A percentile compares a stretch with the other conserved stretches of the same genome.
These are phyloP conservation scores for Sporothrix pallida DNA, from an alignment of 2,329 filamentous ascomycete species.

Conservation along the genomic window DNA sequence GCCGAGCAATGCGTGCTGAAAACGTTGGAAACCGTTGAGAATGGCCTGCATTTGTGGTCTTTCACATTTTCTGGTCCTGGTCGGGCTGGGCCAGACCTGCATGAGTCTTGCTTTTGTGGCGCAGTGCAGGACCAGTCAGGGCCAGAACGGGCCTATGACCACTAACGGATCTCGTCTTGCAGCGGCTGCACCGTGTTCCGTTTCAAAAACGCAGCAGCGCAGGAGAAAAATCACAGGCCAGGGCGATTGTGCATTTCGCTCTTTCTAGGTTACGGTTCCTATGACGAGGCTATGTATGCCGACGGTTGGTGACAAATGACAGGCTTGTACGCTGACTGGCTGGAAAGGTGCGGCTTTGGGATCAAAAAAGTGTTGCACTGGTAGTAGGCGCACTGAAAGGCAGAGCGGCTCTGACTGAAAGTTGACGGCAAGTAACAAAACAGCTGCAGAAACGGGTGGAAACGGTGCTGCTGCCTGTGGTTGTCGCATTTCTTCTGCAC, in stretches of 20 bases:
- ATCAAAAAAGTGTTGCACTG: not conserved
- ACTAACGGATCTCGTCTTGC: not conserved
- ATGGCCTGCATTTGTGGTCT: not conserved
- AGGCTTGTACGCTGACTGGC: too few species aligned
- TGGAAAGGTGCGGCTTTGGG: too few species aligned
- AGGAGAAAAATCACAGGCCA: not conserved
- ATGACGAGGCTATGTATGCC: not conserved
- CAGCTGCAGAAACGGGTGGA: not conserved
- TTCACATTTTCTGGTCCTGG: not conserved
- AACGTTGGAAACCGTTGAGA: not conserved
- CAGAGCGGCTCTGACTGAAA: not conserved
- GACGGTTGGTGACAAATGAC: too few species aligned
- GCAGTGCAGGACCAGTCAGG: slow-evolving; percentile 4
- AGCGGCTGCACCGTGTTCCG: not conserved
- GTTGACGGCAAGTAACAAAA: not conserved
- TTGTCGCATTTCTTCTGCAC: not conserved
- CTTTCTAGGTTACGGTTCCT: too few species aligned
- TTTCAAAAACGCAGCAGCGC: not conserved
- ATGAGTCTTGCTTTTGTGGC: slow-evolving; percentile 1
- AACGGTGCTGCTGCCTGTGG: slow-evolving; percentile 10
- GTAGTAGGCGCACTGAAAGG: slow-evolving; percentile 1
- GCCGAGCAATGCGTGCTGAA: not conserved
- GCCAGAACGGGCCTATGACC: not conserved
- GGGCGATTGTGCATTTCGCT: not conserved
- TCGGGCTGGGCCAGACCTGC: slow-evolving; percentile 3